A percentile compares a stretch with the other conserved stretches of the same genome.
phyloP scores from a whole-genome alignment of 208 protist species.

The Leptomonas pyrrhocoris region DNA sequence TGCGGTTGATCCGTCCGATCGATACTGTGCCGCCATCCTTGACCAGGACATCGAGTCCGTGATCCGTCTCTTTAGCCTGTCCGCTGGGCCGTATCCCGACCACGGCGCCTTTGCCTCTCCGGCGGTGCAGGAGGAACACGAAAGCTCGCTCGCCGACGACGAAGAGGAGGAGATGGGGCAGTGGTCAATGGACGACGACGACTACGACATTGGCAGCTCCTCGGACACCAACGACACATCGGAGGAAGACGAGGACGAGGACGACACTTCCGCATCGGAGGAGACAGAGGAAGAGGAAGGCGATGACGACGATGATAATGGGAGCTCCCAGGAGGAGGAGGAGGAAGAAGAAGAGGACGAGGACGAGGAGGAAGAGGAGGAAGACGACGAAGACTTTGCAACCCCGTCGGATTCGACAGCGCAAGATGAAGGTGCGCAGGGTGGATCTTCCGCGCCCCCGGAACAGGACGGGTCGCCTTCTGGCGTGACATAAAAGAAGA shows the following conservation, averaged over 20 bases:
- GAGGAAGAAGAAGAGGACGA: slow-evolving; percentile 4
- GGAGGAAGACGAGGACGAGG: slow-evolving; percentile 36
- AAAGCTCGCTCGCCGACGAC: slow-evolving; percentile 43
- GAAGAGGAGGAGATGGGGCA: slow-evolving; percentile 57
- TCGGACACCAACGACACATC: slow-evolving; percentile 19
- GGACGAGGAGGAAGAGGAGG: slow-evolving; percentile 1
- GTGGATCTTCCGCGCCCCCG: not conserved
- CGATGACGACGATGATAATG: slow-evolving; percentile 7
- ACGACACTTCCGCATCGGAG: slow-evolving; percentile 14
- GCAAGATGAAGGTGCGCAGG: not conserved
- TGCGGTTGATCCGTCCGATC: slow-evolving; percentile 81
- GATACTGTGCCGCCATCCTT: slow-evolving; percentile 84
- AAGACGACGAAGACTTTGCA: slow-evolving; percentile 14
- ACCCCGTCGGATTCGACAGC: slow-evolving; percentile 1
- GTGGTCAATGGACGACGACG: slow-evolving; percentile 40
- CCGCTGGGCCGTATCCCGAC: slow-evolving; percentile 72
- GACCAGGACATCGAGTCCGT: slow-evolving; percentile 65
- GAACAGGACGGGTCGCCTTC: slow-evolving; percentile 1
- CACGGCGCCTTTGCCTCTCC: slow-evolving; percentile 66
- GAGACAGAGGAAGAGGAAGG: slow-evolving; percentile 21
- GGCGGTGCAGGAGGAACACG: slow-evolving; percentile 40
- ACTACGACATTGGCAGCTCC: slow-evolving; percentile 35
- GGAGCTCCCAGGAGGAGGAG: slow-evolving; percentile 5
- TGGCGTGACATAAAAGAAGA: not conserved
- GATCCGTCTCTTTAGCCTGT: slow-evolving; percentile 78